These are phyloP conservation scores for Nicotiana noctiflora DNA, from an alignment of 257 asterid genomes.

Conservation along the genomic window DNA sequence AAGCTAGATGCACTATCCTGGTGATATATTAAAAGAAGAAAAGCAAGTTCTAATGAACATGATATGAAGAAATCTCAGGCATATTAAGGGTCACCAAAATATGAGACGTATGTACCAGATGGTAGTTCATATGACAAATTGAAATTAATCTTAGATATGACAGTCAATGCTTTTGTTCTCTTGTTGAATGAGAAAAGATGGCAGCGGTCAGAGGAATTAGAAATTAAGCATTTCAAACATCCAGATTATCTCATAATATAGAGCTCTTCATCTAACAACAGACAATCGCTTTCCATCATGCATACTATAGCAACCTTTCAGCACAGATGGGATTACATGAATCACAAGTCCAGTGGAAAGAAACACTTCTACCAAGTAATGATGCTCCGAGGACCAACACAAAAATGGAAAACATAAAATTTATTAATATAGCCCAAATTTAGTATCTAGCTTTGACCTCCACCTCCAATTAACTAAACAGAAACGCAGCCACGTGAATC, in stretches of 20 bases:
- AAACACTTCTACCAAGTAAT: constrained; percentile 1
- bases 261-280: neutral
- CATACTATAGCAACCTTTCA: neutral
- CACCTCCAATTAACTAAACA: neutral
- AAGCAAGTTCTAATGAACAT: neutral
- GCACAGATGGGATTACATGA: neutral
- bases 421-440: neutral
- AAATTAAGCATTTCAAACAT: neutral
- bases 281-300: neutral
- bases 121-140: neutral
- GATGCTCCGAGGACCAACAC: neutral
- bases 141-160: neutral
- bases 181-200: neutral
- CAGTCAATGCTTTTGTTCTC: neutral
- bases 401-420: neutral
- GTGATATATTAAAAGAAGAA: neutral
- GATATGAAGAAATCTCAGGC: neutral
- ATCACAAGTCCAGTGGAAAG: neutral
- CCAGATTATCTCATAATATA: neutral
- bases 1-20: neutral
- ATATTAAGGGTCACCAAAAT: neutral
- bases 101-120: neutral
- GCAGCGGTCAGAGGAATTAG: neutral
- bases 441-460: neutral
- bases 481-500: constrained; percentile 4